phyloP scores from a whole-genome alignment of 495 filamentous ascomycete genomes.

The Podospora pseudopauciseta region DNA sequence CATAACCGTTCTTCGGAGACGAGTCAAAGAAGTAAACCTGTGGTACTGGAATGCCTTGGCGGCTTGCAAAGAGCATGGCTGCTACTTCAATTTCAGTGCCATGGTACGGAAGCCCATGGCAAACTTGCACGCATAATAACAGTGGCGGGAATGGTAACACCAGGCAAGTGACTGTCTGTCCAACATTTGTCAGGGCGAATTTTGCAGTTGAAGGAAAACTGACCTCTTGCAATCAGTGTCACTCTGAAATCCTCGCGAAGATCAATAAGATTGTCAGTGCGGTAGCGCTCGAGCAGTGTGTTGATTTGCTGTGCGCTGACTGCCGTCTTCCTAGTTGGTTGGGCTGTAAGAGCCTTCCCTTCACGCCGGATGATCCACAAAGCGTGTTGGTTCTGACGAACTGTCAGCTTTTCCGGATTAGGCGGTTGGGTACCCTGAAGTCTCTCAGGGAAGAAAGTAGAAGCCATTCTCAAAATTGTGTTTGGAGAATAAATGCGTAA shows the following conservation, averaged over 20 bases:
- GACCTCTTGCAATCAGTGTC: background rate
- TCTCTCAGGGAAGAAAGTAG: background rate
- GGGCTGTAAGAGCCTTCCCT: background rate
- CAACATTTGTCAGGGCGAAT: background rate
- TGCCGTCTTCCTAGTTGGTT: background rate
- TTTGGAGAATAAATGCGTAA: background rate
- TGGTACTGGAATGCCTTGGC: background rate
- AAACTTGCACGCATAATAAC: conserved; percentile 3
- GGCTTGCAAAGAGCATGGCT: background rate
- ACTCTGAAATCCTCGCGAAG: background rate
- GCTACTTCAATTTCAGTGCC: conserved; percentile 13
- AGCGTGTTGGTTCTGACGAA: background rate
- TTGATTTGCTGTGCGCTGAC: background rate
- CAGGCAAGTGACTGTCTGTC: background rate
- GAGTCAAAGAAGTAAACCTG: conserved; percentile 16
- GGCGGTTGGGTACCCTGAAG: background rate
- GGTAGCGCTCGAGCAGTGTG: background rate
- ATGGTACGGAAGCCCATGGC: conserved; percentile 10
- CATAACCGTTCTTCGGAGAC: background rate
- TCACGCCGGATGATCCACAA: background rate
- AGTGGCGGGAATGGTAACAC: background rate
- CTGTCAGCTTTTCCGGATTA: background rate
- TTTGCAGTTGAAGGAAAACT: background rate
- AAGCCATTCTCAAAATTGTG: background rate
- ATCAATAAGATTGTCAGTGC: background rate